Evolutionary conservation across 1,284 basidiomycete species (phyloP), one percentile per base, ranked within the genome.

Genomic region (Tylopilus sp.): DNA sequence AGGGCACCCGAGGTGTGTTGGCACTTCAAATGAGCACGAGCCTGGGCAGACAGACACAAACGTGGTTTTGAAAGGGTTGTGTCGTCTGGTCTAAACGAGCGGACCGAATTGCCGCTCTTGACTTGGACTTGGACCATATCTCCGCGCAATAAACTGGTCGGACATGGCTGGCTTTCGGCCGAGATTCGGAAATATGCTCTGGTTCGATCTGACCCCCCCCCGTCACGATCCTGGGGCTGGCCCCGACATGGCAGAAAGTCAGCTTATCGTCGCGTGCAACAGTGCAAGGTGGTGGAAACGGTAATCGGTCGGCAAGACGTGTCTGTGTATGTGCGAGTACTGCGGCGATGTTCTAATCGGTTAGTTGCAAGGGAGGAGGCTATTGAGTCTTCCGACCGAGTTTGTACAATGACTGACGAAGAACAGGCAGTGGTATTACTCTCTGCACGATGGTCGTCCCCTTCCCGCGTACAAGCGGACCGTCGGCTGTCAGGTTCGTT

Each of bases 401-500:
- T 54, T 38, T 8, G 36, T 25, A 28, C 36, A 25, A 21, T 31
- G 28, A 36, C 10, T 4, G 34, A 28, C 16, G 15, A 33, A 38
- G 18, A 19, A 18, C 41, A 36, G 35, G 51, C 23, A 59, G 33
- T n/a, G 30, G 8, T 18, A 39, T 52, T 49, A 34, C 56, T 44
- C 36, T 31, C 34, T 47, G 18, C 6, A 29, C 21, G 7, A 2
- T 28, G 29, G 35, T 25, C 37, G 15, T 37, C 44, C 42, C 38
- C 38, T 36, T 44, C 44, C 36, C 41, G 36, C 35, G 34, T 35
- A 21, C 46, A 37, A 38, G 48, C 40, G 37, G 48, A 18, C 30
- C 25, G 58, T 44, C 51, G 31, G 47, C 46, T 51, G 46, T 48
- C 33, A 49, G 42, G 41, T 39, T 44, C 43, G 37, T 45, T 58